Base-by-base conservation (phyloP, 225 moss, liverwort and hornwort species). In the Sphagnum contortum region DNA sequence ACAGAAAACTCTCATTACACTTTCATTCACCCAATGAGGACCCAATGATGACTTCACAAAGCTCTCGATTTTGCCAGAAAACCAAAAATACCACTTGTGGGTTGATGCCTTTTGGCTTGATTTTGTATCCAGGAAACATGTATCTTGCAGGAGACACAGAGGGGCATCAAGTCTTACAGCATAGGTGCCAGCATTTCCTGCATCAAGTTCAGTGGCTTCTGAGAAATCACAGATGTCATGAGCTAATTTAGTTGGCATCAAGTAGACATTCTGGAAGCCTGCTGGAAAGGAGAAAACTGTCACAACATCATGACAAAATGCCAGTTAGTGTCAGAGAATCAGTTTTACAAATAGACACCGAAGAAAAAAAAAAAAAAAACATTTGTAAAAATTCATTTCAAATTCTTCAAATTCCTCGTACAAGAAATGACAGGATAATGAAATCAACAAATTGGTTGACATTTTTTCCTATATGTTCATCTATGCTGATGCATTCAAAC, bases 201-300 rank as follows among this genome's bases (percentile, higher is more conserved):
- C 60, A 60, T 69, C 68, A 50, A 69, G 60, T 6, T 48, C 14
- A 14, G 60, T 60, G 11, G 68, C 68, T n/a, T 69, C 47, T 2
- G 57, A 59, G 12, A 69, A 69, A 52, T 69, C 49, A 45, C 68
- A 69, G 4, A 4, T 12, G 9, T 69, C 50, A 48, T 13, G 45
- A 2, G 68, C 68, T 48, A 3, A 12, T 48, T 48, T 44, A 3
- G 68, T 6, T 7, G 58, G 58, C 49, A 69, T 8, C 10, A 8
- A 44, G 9, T 59, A 44, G 12, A 69, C 50, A 46, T 50, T 59
- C 48, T 69, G 68, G 48, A 44, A 69, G 12, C 57, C 58, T 50
- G 48, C 13, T n/a, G 60, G 5, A 52, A 11, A 69, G 3, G 68
- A 2, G 48, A 69, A 69, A 7, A 60, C 68, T 69, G 48, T 48